Evolutionary conservation across 2,329 filamentous ascomycete genomes (phyloP).

Genomic region (Penicillium corylophilum): DNA sequence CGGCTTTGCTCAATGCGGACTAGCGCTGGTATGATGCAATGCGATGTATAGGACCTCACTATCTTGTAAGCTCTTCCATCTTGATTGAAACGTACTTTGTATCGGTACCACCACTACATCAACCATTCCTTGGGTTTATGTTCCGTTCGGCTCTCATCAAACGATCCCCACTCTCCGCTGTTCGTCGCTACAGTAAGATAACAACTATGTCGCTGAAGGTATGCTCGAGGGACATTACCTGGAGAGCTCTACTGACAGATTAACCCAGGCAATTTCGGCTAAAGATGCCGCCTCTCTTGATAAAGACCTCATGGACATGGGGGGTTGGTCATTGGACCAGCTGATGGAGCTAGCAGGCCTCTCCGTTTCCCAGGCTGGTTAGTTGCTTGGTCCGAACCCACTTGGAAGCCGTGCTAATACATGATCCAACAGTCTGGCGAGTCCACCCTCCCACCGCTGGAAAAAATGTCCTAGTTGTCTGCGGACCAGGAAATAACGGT

Average conservation of each 20-base stretch:
- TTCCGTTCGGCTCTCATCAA: slow-evolving; percentile 18
- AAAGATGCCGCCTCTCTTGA: slow-evolving; percentile 88
- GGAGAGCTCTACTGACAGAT: not conserved
- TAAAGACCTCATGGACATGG: slow-evolving; percentile 84
- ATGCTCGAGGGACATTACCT: not conserved
- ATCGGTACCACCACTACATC: not conserved
- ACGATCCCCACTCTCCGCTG: slow-evolving; percentile 11
- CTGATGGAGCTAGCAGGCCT: slow-evolving; percentile 95
- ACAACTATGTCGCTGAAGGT: slow-evolving; percentile 46
- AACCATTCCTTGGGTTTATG: slow-evolving; percentile 23
- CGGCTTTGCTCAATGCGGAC: slow-evolving; percentile 14
- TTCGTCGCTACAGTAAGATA: slow-evolving; percentile 29
- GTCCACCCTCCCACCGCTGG: slow-evolving; percentile 75
- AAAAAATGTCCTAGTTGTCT: slow-evolving; percentile 77
- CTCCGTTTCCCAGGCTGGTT: slow-evolving; percentile 86
- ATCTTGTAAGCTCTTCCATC: not conserved
- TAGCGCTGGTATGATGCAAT: slow-evolving; percentile 30
- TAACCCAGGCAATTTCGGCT: slow-evolving; percentile 71
- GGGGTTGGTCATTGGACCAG: slow-evolving; percentile 90
- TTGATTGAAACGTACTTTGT: not conserved
- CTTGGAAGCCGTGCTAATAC: not conserved
- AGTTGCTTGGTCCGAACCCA: slow-evolving; percentile 17
- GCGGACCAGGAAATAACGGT: slow-evolving; percentile 74
- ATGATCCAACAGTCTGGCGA: slow-evolving; percentile 65
- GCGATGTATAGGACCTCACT: slow-evolving; percentile 7